These are phyloP conservation scores for Torulaspora globosa DNA, from an alignment of 1,139 yeast genomes.

Conservation along the genomic window DNA sequence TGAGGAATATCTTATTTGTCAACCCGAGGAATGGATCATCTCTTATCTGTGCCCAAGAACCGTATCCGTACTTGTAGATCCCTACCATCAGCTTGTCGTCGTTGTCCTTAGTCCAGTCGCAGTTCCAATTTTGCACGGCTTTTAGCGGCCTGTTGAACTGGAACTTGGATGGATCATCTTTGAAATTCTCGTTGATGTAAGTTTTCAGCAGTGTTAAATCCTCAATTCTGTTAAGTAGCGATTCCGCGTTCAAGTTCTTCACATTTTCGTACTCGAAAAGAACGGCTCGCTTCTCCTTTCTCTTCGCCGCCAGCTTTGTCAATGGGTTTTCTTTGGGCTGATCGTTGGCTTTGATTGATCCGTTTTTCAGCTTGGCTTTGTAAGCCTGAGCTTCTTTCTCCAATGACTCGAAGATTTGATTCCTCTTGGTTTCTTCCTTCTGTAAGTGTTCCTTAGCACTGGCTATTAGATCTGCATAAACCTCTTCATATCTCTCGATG, in stretches of 20 bases:
- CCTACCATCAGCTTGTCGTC: constrained; percentile 88
- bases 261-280: constrained; percentile 87
- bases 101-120: constrained; percentile 77
- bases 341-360: constrained; percentile 39
- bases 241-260: constrained; percentile 86
- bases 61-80: constrained; percentile 88
- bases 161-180: constrained; percentile 54
- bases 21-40: constrained; percentile 91
- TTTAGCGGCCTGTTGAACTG: constrained; percentile 58
- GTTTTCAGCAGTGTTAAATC: constrained; percentile 68
- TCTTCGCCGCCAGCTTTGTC: constrained; percentile 49
- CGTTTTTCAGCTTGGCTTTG: constrained; percentile 43
- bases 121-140: constrained; percentile 86
- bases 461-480: constrained; percentile 65
- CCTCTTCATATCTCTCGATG: constrained; percentile 73
- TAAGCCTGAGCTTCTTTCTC: constrained; percentile 61
- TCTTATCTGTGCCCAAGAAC: constrained; percentile 89
- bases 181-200: constrained; percentile 29
- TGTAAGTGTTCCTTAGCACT: constrained; percentile 60
- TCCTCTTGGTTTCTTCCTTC: constrained; percentile 63
- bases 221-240: constrained; percentile 72
- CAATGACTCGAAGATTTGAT: constrained; percentile 51
- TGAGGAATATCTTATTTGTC: constrained; percentile 76
- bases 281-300: constrained; percentile 82
- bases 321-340: constrained; percentile 40